A percentile compares a stretch with the other conserved stretches of the same genome.
These are phyloP conservation scores for Paralagenidium karlingii DNA, from an alignment of 352 stramenopile genomes.

Conservation along the genomic window DNA sequence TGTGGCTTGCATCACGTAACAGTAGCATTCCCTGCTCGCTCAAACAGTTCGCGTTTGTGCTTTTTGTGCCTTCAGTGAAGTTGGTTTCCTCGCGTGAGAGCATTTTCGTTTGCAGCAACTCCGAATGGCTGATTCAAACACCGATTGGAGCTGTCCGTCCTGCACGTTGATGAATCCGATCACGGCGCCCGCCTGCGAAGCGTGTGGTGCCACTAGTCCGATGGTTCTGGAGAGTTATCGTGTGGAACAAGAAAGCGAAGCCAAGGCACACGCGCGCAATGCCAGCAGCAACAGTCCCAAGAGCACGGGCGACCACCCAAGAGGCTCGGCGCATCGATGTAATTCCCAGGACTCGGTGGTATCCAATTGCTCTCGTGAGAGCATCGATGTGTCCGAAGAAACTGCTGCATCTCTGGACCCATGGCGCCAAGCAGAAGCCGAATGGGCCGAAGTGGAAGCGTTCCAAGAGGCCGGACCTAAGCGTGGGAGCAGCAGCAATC, in stretches of 20 bases:
- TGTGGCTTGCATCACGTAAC: no score
- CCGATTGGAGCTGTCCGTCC: constrained; percentile 31
- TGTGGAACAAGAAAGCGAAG: constrained; percentile 33
- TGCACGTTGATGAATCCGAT: constrained; percentile 55
- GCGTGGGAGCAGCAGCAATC: no score
- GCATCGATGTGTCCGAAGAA: constrained; percentile 5
- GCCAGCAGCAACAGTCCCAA: constrained; percentile 1
- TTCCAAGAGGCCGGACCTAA: no score
- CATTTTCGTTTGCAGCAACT: no score
- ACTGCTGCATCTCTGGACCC: constrained; percentile 26
- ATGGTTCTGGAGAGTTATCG: constrained; percentile 48
- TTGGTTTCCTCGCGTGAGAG: no score
- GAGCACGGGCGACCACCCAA: background rate
- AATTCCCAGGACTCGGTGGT: constrained; percentile 23
- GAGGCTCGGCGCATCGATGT: constrained; percentile 6
- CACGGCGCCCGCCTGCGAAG: constrained; percentile 36
- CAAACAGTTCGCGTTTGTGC: no score
- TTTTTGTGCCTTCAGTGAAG: no score
- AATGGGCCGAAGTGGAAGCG: constrained; percentile 54
- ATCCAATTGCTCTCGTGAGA: constrained; percentile 12
- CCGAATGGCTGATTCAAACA: constrained; percentile 15
- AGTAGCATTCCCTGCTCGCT: no score
- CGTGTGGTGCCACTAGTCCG: constrained; percentile 52
- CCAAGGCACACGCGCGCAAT: constrained; percentile 8
- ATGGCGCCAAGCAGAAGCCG: constrained; percentile 49